Evolutionary conservation across 441 rosid species (phyloP), one percentile per base, ranked within the genome.

Genomic region (Adansonia gregorii): DNA sequence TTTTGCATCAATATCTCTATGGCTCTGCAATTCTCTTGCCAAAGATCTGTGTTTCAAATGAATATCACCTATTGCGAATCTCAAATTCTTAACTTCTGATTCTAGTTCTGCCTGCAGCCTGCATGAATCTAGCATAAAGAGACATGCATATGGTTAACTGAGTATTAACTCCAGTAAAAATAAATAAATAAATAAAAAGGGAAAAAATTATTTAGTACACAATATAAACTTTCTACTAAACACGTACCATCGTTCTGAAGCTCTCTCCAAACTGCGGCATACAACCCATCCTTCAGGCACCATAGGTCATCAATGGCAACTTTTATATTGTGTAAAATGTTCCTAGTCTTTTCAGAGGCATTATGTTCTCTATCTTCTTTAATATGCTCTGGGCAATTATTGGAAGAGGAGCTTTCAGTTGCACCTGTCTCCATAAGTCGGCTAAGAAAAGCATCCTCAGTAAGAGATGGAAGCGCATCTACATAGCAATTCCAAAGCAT

Each of bases 391-490:
- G 82, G 81, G 82, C 88, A 85, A 76, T 74, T 81, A 81, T 78
- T 79, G n/a, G 86, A 55, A 8, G 90, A 92, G 60, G 96, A 93
- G 85, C 87, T 89, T 85, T 92, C 97, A 39, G 96, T 92, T 39
- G 96, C 98, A 84, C 97, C 96, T 35, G 91, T 90, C 84, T 92
- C 91, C 15, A 81, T 81, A n/a, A 94, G 91, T 27, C 96, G 93
- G 81, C 88, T 82, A 72, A 87, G 91, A 75, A 93, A 91, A 79
- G 84, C 88, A 66, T 90, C 89, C 82, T 88, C 87, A 6, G 83
- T 76, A 66, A 82, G 73, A 39, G 89, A 79, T 70, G 87, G 78
- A 66, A 78, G 76, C 78, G 73, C 92, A 75, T 82, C 99, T 94
- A 58, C 45, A 69, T 2, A 82, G 77, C 72, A 83, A 84, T 81